Percentiles rank a stretch among this genome's conserved stretches.
Evolutionary conservation across 371 early-diverging fungal genomes (phyloP).

Genomic region (Nematocida minor): DNA sequence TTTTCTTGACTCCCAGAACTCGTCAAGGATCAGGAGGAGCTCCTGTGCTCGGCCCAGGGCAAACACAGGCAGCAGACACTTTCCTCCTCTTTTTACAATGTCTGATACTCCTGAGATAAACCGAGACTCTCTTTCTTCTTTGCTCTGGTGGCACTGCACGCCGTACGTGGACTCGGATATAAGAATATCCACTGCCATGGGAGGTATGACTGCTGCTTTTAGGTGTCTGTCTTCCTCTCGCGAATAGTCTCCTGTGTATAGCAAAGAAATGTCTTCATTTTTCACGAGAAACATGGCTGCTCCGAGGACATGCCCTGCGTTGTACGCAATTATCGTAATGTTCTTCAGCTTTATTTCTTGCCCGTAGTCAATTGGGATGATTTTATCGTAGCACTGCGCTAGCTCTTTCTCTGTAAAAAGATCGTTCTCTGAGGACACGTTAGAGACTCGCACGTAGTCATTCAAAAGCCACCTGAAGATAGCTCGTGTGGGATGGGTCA

Average conservation of each 20-base stretch:
- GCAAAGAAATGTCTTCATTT: constrained; percentile 83
- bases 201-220: constrained; percentile 90
- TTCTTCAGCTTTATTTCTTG: constrained; percentile 88
- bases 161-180: constrained; percentile 98
- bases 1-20: constrained; percentile 90
- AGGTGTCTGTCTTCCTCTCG: constrained; percentile 98
- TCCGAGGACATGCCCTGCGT: constrained; percentile 98
- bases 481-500: constrained; percentile 99
- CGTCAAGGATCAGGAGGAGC: constrained; percentile 90
- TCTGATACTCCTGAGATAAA: constrained; percentile 74
- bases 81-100: constrained; percentile 79
- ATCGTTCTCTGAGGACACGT: constrained; percentile 76
- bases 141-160: constrained; percentile 85
- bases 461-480: constrained; percentile 93
- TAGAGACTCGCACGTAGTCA: constrained; percentile 73
- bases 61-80: constrained; percentile 95
- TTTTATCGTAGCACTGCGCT: constrained; percentile 77
- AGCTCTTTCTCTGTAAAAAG: constrained; percentile 90
- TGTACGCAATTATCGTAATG: constrained; percentile 85
- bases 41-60: constrained; percentile 98
- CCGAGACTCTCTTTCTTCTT: constrained; percentile 76
- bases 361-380: constrained; percentile 91
- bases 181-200: constrained; percentile 76
- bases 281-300: constrained; percentile 98
- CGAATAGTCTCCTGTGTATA: constrained; percentile 98